Evolutionary conservation across 2,329 filamentous ascomycete genomes (phyloP), one percentile per base, ranked within the genome.

Genomic region (Pestalotiopsis sp.): DNA sequence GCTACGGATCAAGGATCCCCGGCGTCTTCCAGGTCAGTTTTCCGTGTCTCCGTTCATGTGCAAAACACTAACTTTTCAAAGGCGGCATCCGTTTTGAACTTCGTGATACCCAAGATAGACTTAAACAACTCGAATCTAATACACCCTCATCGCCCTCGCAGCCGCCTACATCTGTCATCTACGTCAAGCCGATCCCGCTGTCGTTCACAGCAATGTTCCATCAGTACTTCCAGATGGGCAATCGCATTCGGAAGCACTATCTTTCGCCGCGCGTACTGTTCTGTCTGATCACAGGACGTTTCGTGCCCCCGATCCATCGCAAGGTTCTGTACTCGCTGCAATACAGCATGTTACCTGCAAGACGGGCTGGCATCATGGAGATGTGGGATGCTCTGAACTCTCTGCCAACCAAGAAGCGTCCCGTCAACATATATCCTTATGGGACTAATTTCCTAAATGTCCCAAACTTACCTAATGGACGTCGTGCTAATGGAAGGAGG

Each of bases 271-370:
- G 91, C 14, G 97, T 99, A 22, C 88, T 98, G 61, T 85, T 97
- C 52, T 96, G 94, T 74, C 89, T 99, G 1, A 84, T 94, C 26
- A 97, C 94, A 0, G 96, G 96, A 68, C 92, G 92, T 69, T 98
- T 98, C 72, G 94, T 98, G 1, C 96, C 95, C 13, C 95, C 97
- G 0, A 97, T 99, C 62, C 94, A 98, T 77, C 89, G 97, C 65
- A 95, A 94, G 76, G 97, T 96, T 76, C 85, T 99, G 64, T 99
- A 99, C 81, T 97, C 94, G 73, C 84, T 99, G 74, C 96, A 99
- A 81, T 99, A 99, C 80, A 97, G 94, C 81, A 98, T 98, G 94
- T 85, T 99, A 55, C 97, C 97, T 0, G 92, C 93, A 7, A 88
- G 88, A 66, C 85, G 97, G 58, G 92, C 93, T 0, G 90, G 91